These are phyloP conservation scores for Domatiomyces globalis DNA, from an alignment of 2,329 filamentous ascomycete species.

Conservation along the genomic window DNA sequence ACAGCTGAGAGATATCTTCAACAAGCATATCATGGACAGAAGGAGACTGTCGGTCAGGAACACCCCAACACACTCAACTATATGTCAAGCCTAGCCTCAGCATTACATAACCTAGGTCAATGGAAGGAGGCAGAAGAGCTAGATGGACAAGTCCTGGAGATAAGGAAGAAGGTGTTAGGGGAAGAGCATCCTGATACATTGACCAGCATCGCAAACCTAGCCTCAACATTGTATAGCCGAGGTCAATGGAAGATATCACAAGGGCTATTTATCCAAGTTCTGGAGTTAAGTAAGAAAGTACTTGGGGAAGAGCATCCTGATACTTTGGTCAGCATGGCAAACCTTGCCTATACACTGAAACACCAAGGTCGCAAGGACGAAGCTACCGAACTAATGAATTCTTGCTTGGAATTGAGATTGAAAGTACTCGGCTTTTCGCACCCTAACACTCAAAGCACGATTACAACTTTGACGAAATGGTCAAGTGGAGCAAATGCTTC, in stretches of 20 bases:
- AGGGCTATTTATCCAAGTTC: conserved; percentile 5
- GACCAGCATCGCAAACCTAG: conserved; percentile 16
- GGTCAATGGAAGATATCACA: conserved; percentile 9
- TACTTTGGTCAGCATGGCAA: conserved; percentile 2
- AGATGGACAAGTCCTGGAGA: conserved; percentile 5
- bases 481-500: too few species aligned
- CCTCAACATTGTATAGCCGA: too few species aligned
- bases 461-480: too few species aligned
- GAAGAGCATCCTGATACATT: conserved; percentile 5
- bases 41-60: not conserved
- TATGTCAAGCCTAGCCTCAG: not conserved
- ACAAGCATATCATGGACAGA: not conserved
- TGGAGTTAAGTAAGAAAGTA: conserved; percentile 3
- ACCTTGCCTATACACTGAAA: not conserved
- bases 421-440: conserved; percentile 16
- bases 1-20: not conserved
- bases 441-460: conserved; percentile 15
- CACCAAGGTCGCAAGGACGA: conserved; percentile 6
- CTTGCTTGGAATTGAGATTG: conserved; percentile 7
- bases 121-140: conserved; percentile 5
- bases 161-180: conserved; percentile 1
- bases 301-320: not conserved
- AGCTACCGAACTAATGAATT: conserved; percentile 10
- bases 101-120: not conserved
- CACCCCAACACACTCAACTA: not conserved